phyloP scores from a whole-genome alignment of 2,329 filamentous ascomycete species.

The Daldinia eschscholtzii region DNA sequence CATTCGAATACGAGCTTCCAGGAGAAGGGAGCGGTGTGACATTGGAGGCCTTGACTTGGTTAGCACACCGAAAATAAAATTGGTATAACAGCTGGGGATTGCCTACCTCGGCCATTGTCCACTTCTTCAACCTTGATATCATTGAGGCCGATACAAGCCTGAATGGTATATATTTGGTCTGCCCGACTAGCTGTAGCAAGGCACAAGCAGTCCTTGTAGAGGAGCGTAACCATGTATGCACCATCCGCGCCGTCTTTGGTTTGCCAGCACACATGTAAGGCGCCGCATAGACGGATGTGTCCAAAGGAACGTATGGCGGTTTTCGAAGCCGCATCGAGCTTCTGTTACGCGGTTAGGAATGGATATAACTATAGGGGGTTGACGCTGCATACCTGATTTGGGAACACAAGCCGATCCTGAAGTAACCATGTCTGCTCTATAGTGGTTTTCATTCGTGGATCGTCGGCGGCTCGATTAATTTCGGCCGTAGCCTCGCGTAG shows the following conservation, averaged over 20 bases:
- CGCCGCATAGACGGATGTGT: slow-evolving; percentile 83
- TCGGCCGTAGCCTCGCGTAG: slow-evolving; percentile 81
- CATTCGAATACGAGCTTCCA: slow-evolving; percentile 93
- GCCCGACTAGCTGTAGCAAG: slow-evolving; percentile 76
- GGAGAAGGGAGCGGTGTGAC: slow-evolving; percentile 85
- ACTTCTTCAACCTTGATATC: slow-evolving; percentile 76
- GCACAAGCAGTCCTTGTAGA: slow-evolving; percentile 86
- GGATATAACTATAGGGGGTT: neutral
- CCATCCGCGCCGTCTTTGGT: slow-evolving; percentile 75
- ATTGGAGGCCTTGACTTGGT: slow-evolving; percentile 78
- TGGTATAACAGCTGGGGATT: slow-evolving; percentile 15
- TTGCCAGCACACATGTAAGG: slow-evolving; percentile 86
- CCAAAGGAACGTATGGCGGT: slow-evolving; percentile 83
- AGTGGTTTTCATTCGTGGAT: slow-evolving; percentile 74
- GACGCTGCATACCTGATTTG: slow-evolving; percentile 70
- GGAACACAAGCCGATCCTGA: slow-evolving; percentile 83
- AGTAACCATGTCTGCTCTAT: slow-evolving; percentile 88
- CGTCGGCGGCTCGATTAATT: slow-evolving; percentile 87
- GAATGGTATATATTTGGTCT: slow-evolving; percentile 77
- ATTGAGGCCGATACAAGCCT: slow-evolving; percentile 78
- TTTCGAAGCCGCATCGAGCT: slow-evolving; percentile 65
- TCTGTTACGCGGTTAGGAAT: slow-evolving; percentile 54
- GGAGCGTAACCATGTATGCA: slow-evolving; percentile 84
- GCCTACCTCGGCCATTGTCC: slow-evolving; percentile 79
- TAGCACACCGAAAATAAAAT: slow-evolving; percentile 32